Percentiles rank a stretch among this genome's conserved stretches.
These are phyloP conservation scores for Aotearoamyces nothofagi DNA, from an alignment of 2,329 filamentous ascomycete species.

Conservation along the genomic window DNA sequence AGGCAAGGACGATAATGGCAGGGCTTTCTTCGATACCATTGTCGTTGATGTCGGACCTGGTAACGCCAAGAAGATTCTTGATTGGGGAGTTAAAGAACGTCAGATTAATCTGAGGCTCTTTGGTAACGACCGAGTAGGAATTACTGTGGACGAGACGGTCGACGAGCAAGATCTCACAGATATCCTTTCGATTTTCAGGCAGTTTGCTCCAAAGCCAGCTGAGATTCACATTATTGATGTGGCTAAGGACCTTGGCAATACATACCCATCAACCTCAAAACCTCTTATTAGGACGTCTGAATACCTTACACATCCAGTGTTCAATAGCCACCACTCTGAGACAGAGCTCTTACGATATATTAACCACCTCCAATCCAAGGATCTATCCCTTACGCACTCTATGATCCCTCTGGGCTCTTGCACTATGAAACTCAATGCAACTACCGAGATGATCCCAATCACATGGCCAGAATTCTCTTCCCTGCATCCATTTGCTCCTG, in stretches of 20 bases:
- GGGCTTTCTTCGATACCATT: slow-evolving; percentile 67
- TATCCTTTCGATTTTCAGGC: slow-evolving; percentile 40
- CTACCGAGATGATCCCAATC: slow-evolving; percentile 82
- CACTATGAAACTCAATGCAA: slow-evolving; percentile 96
- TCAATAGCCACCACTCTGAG: slow-evolving; percentile 90
- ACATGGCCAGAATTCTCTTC: slow-evolving; percentile 62
- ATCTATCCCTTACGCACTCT: slow-evolving; percentile 84
- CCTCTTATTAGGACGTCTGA: slow-evolving; percentile 53
- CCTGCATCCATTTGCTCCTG: slow-evolving; percentile 67
- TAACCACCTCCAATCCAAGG: slow-evolving; percentile 82
- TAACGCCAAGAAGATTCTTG: slow-evolving; percentile 33
- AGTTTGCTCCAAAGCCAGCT: slow-evolving; percentile 13
- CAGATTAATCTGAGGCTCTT: slow-evolving; percentile 49
- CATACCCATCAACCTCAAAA: slow-evolving; percentile 31
- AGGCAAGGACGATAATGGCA: slow-evolving; percentile 37
- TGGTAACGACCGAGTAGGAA: slow-evolving; percentile 43
- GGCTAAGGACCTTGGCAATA: slow-evolving; percentile 24
- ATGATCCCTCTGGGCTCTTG: slow-evolving; percentile 97
- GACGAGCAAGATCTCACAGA: slow-evolving; percentile 36
- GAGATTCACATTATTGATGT: slow-evolving; percentile 22
- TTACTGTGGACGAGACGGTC: slow-evolving; percentile 68
- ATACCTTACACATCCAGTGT: slow-evolving; percentile 81
- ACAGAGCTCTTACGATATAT: slow-evolving; percentile 92
- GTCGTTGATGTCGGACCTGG: slow-evolving; percentile 41
- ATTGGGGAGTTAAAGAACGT: slow-evolving; percentile 32